Evolutionary conservation across 371 early-diverging fungal species (phyloP).

Genomic region (Mycotypha africana): DNA sequence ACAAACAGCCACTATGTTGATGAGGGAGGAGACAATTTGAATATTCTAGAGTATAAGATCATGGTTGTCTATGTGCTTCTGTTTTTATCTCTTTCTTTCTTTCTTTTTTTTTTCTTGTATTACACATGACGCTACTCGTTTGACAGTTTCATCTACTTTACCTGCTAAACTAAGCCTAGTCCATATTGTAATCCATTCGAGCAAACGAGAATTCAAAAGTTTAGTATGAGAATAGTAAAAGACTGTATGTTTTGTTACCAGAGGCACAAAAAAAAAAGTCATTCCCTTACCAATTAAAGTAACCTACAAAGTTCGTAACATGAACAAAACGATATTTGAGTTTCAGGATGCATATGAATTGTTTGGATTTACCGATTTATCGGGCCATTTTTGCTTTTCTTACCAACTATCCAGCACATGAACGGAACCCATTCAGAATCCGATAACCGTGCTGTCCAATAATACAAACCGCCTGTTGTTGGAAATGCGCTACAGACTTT

Average conservation of each 20-base stretch:
- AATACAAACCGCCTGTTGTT: slow-evolving; percentile 26
- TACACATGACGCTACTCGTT: too few species aligned
- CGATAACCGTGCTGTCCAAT: slow-evolving; percentile 26
- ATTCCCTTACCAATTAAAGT: slow-evolving; percentile 20
- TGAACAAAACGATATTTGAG: too few species aligned
- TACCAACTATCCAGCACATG: slow-evolving; percentile 29
- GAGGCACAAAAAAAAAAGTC: neutral
- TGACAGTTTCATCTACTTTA: too few species aligned
- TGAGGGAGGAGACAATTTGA: too few species aligned
- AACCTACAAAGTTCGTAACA: too few species aligned
- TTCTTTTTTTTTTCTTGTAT: too few species aligned
- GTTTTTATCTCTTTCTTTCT: neutral
- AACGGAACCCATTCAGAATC: slow-evolving; percentile 31
- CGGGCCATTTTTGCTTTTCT: neutral
- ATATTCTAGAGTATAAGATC: too few species aligned
- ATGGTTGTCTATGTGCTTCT: neutral
- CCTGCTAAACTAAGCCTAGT: slow-evolving; percentile 18
- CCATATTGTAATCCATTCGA: too few species aligned
- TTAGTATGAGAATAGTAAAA: neutral
- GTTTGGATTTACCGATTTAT: too few species aligned
- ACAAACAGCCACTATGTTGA: slow-evolving; percentile 42
- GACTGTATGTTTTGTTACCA: neutral
- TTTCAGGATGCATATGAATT: too few species aligned
- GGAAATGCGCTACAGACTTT: slow-evolving; percentile 28
- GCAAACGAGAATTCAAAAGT: too few species aligned